A percentile compares a stretch with the other conserved stretches of the same genome.
Evolutionary conservation across 257 asterid genomes (phyloP).

Genomic region (Solanum okadae): DNA sequence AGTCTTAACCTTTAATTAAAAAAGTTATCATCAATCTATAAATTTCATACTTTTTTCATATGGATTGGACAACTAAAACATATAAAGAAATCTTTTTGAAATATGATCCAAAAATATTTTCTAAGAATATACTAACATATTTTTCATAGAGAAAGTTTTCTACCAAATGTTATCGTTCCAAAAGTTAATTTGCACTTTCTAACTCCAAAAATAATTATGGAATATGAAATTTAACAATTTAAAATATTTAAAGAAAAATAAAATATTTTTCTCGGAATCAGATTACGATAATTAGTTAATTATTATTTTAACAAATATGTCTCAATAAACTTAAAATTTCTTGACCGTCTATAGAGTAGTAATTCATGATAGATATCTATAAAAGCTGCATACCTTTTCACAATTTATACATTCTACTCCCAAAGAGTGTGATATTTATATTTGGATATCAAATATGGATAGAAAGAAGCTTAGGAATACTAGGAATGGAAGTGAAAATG

Average conservation of each 20-base stretch:
- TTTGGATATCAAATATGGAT: too few species aligned
- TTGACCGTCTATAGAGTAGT: too few species aligned
- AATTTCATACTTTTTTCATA: not conserved
- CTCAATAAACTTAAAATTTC: not conserved
- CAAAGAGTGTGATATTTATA: too few species aligned
- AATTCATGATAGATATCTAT: too few species aligned
- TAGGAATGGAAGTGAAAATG: too few species aligned
- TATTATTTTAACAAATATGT: not conserved
- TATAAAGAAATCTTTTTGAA: too few species aligned
- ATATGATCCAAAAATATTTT: not conserved
- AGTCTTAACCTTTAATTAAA: not conserved
- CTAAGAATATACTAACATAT: not conserved
- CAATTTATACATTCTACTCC: too few species aligned
- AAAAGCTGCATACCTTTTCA: too few species aligned
- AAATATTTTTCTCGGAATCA: not conserved
- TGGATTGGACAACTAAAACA: not conserved
- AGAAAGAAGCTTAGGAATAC: too few species aligned
- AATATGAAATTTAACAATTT: not conserved
- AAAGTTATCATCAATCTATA: not conserved
- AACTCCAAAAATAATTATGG: not conserved
- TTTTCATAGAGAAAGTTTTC: not conserved
- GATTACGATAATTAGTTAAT: not conserved
- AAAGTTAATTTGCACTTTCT: not conserved
- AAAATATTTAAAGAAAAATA: not conserved
- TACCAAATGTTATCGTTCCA: not conserved